Percentiles rank a stretch among this genome's conserved stretches.
phyloP scores from a whole-genome alignment of 2,329 filamentous ascomycete species.

The Cladosporium oxysporum region DNA sequence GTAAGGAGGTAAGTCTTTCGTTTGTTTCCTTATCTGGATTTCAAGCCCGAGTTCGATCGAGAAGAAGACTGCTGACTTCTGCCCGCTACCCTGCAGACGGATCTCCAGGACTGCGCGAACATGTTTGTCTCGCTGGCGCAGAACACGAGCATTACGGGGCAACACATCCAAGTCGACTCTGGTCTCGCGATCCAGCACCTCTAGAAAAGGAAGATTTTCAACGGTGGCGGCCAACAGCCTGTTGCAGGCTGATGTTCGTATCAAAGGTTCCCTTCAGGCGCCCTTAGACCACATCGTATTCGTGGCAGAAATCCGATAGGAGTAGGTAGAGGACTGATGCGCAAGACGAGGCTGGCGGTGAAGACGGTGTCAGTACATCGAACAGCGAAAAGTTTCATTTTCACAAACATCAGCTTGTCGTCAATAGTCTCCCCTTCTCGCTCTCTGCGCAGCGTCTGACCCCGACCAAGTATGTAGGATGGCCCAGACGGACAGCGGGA shows the following conservation, averaged over 20 bases:
- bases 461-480: background rate
- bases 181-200: constrained; percentile 14
- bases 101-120: constrained; percentile 56
- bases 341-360: background rate
- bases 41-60: no score
- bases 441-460: no score
- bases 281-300: background rate
- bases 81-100: constrained; percentile 40
- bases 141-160: constrained; percentile 54
- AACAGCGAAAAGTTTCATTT: background rate
- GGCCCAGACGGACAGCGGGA: background rate
- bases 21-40: background rate
- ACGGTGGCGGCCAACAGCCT: background rate
- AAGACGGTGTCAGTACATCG: background rate
- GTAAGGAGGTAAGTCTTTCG: constrained; percentile 53
- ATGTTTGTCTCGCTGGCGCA: constrained; percentile 57
- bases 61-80: background rate
- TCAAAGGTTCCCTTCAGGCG: background rate
- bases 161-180: constrained; percentile 47
- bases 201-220: background rate
- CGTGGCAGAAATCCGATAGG: background rate
- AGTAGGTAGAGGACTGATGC: background rate
- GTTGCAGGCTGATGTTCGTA: background rate
- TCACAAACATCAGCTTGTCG: background rate
- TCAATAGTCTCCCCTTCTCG: background rate